A percentile compares a stretch with the other conserved stretches of the same genome.
phyloP scores from a whole-genome alignment of 768 basidiomycete genomes.

The Psilocybe cubensis region DNA sequence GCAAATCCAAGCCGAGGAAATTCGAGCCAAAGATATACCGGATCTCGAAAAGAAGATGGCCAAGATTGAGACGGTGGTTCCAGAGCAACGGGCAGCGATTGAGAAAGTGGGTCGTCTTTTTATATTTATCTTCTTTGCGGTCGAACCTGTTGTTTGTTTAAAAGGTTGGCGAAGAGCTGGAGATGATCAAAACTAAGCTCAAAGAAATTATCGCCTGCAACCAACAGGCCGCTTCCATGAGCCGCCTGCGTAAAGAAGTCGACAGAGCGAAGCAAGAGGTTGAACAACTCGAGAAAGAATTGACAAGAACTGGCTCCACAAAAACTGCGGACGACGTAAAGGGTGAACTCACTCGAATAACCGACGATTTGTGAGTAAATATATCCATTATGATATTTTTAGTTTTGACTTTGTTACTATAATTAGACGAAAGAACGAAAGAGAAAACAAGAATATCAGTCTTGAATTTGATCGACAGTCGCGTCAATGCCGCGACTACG shows the following conservation, averaged over 20 bases:
- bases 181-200: conserved; percentile 58
- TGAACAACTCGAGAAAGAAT: conserved; percentile 62
- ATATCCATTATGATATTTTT: background rate
- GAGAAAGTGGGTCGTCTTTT: conserved; percentile 58
- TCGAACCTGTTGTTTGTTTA: conserved; percentile 4
- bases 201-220: conserved; percentile 64
- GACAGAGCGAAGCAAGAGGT: conserved; percentile 66
- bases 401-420: background rate
- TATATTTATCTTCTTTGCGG: conserved; percentile 7
- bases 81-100: conserved; percentile 51
- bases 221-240: conserved; percentile 60
- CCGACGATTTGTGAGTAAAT: conserved; percentile 62
- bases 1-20: conserved; percentile 54
- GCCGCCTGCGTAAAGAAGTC: conserved; percentile 62
- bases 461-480: conserved; percentile 68
- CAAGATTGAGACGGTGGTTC: conserved; percentile 56
- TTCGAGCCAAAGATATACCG: conserved; percentile 69
- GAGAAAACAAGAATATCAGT: conserved; percentile 58
- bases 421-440: conserved; percentile 64
- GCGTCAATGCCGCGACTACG: conserved; percentile 51
- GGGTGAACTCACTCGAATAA: conserved; percentile 66
- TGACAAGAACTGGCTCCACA: conserved; percentile 69
- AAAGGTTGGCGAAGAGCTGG: conserved; percentile 57
- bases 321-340: conserved; percentile 90
- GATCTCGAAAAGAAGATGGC: conserved; percentile 63